Evolutionary conservation across 352 stramenopile genomes (phyloP).

Genomic region (Globisporangium heterothallicum): DNA sequence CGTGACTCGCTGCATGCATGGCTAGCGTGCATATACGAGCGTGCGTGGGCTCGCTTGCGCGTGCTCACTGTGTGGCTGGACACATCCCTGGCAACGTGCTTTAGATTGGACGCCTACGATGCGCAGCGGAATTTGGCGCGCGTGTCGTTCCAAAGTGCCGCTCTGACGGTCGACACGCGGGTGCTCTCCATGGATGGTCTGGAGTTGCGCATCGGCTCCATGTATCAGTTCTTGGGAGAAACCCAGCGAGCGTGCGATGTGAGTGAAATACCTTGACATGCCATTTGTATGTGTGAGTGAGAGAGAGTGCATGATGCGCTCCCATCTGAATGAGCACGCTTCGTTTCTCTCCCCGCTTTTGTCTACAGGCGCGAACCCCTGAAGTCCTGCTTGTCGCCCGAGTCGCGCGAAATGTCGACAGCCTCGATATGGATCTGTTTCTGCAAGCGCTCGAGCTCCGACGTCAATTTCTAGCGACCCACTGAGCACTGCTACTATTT

Average conservation of each 20-base stretch:
- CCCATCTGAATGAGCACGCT: too few relatives aligned
- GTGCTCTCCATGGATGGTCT: slow-evolving; percentile 40
- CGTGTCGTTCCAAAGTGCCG: slow-evolving; percentile 61
- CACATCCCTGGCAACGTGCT: background rate
- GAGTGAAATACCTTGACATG: too few relatives aligned
- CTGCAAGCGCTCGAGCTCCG: slow-evolving; percentile 62
- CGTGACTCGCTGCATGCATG: too few relatives aligned
- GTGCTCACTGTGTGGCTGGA: background rate
- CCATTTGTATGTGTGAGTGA: too few relatives aligned
- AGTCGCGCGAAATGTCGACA: slow-evolving; percentile 73
- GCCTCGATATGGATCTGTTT: slow-evolving; percentile 77
- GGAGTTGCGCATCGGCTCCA: slow-evolving; percentile 59
- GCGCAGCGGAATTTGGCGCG: slow-evolving; percentile 33
- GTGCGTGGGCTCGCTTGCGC: too few relatives aligned
- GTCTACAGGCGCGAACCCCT: slow-evolving; percentile 11
- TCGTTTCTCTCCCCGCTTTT: too few relatives aligned
- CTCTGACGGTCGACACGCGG: slow-evolving; percentile 64
- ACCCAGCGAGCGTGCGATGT: slow-evolving; percentile 30
- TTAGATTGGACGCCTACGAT: slow-evolving; percentile 61
- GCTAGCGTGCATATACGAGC: too few relatives aligned
- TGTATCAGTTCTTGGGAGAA: slow-evolving; percentile 84
- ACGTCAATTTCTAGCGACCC: slow-evolving; percentile 61
- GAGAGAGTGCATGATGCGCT: too few relatives aligned
- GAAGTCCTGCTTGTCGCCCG: slow-evolving; percentile 64
- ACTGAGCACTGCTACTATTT: too few relatives aligned